Conservation (phyloP, 2,329 filamentous ascomycete species). For the Monosporascus sp. region DNA sequence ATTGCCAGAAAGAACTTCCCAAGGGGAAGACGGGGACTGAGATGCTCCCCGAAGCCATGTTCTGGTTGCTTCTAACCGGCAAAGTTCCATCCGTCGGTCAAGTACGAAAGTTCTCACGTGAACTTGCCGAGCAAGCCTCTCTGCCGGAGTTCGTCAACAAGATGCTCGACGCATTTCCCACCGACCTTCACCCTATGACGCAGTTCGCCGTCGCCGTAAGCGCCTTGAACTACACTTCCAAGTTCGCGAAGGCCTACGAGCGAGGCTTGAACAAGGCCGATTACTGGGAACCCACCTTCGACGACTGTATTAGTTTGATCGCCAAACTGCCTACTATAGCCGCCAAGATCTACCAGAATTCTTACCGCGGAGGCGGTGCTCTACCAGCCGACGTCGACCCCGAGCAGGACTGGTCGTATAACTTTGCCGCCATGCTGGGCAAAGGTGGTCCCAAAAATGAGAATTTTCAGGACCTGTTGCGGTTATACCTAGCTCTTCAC, state of each 20-base stretch:
- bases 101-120: conserved; percentile 73
- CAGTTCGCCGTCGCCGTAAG: conserved; percentile 94
- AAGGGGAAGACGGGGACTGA: conserved; percentile 90
- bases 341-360: conserved; percentile 94
- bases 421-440: conserved; percentile 94
- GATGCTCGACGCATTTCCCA: conserved; percentile 86
- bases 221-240: conserved; percentile 89
- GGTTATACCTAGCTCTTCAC: conserved; percentile 91
- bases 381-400: conserved; percentile 72
- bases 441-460: conserved; percentile 84
- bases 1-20: conserved; percentile 89
- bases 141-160: conserved; percentile 79
- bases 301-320: conserved; percentile 87
- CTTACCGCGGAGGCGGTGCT: conserved; percentile 68
- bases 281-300: conserved; percentile 98
- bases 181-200: conserved; percentile 93
- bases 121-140: conserved; percentile 79
- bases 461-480: conserved; percentile 90
- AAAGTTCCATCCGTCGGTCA: conserved; percentile 80
- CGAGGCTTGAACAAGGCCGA: conserved; percentile 88
- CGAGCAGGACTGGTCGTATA: conserved; percentile 95
- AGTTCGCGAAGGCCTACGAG: conserved; percentile 91
- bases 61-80: conserved; percentile 95
- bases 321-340: conserved; percentile 96
- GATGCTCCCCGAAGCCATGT: conserved; percentile 99